These are phyloP conservation scores for Catenaria anguillulae DNA, from an alignment of 371 early-diverging fungal genomes.

Conservation along the genomic window DNA sequence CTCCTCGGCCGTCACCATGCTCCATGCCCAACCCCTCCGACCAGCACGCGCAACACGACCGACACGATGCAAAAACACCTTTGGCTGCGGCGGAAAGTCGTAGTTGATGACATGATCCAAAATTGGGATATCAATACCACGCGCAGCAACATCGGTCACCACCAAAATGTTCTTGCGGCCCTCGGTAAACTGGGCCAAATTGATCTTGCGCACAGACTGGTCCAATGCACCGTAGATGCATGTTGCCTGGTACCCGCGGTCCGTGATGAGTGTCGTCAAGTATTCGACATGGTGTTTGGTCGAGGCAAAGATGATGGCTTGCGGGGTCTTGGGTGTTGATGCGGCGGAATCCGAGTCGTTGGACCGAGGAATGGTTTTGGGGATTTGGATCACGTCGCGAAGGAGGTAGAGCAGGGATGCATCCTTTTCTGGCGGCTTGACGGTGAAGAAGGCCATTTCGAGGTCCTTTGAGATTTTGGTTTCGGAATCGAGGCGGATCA, in stretches of 20 bases:
- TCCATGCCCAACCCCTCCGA: slow-evolving; percentile 80
- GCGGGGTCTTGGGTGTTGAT: slow-evolving; percentile 36
- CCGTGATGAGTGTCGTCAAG: slow-evolving; percentile 48
- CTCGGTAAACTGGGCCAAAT: slow-evolving; percentile 65
- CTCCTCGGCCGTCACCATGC: slow-evolving; percentile 75
- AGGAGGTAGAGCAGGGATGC: slow-evolving; percentile 72
- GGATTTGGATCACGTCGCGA: slow-evolving; percentile 55
- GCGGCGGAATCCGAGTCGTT: slow-evolving; percentile 12
- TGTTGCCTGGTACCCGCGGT: slow-evolving; percentile 56
- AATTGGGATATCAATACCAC: slow-evolving; percentile 98
- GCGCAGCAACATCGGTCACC: slow-evolving; percentile 98
- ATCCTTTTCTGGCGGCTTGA: slow-evolving; percentile 75
- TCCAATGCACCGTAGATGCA: slow-evolving; percentile 91
- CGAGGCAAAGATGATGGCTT: slow-evolving; percentile 83
- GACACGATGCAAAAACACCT: slow-evolving; percentile 96
- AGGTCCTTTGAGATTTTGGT: slow-evolving; percentile 83
- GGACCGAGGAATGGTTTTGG: slow-evolving; percentile 19
- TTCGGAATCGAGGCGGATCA: slow-evolving; percentile 85
- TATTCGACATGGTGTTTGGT: slow-evolving; percentile 97
- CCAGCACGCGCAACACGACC: slow-evolving; percentile 97
- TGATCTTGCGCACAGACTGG: slow-evolving; percentile 75
- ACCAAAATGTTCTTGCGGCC: slow-evolving; percentile 68
- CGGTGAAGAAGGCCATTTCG: slow-evolving; percentile 69
- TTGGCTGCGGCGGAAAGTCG: slow-evolving; percentile 83
- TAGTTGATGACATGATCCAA: slow-evolving; percentile 95